Percentiles rank a stretch among this genome's conserved stretches.
These are phyloP conservation scores for Oryza nivara DNA, from an alignment of 176 grass and related monocot genomes.

Conservation along the genomic window DNA sequence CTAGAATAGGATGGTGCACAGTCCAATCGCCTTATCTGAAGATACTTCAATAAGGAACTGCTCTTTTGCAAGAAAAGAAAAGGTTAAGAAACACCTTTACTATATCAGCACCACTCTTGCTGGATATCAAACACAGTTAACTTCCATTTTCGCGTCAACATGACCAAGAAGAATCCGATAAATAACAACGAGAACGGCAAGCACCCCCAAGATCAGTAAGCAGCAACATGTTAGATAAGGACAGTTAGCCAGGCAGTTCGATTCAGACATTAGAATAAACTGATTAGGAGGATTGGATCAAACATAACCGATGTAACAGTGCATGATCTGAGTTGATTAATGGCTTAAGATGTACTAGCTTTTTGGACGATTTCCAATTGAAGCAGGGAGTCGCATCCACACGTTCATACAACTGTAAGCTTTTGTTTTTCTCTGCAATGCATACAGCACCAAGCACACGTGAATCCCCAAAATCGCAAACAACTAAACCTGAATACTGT, in stretches of 20 bases:
- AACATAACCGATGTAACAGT: background rate
- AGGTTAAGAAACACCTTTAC: background rate
- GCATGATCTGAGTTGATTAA: background rate
- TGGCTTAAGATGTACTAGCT: background rate
- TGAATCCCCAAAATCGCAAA: slow-evolving; percentile 12
- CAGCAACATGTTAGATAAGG: background rate
- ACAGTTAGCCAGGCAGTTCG: background rate
- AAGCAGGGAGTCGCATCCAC: background rate
- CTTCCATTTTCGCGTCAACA: background rate
- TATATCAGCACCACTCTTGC: background rate
- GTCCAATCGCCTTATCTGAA: background rate
- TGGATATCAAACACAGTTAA: background rate
- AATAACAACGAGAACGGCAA: background rate
- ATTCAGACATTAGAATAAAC: background rate
- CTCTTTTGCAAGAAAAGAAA: background rate
- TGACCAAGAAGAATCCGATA: background rate
- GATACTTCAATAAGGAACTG: background rate
- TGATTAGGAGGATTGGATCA: background rate
- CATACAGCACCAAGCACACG: background rate
- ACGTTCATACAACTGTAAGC: background rate
- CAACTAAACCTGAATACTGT: background rate
- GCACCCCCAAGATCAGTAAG: background rate
- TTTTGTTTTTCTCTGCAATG: background rate
- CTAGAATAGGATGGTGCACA: slow-evolving; percentile 1
- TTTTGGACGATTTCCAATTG: background rate